phyloP scores from a whole-genome alignment of 2,329 filamentous ascomycete genomes.

The Penicillium sp. region DNA sequence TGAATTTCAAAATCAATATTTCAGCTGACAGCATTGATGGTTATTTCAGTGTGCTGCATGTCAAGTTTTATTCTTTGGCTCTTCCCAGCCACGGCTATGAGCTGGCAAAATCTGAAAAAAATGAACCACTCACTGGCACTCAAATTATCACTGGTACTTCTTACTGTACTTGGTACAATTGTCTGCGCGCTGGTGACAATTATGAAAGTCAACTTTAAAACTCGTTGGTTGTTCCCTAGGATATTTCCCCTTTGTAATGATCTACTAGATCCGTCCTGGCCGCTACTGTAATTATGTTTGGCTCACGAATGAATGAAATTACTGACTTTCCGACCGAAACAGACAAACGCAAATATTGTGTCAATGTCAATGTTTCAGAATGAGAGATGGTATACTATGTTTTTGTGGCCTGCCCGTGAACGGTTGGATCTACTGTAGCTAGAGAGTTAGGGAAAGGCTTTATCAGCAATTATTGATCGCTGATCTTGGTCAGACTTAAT shows the following conservation, averaged over 20 bases:
- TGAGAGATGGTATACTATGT: no score
- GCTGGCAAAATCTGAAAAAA: neutral
- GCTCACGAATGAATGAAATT: no score
- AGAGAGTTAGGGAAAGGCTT: no score
- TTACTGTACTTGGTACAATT: neutral
- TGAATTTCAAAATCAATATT: neutral
- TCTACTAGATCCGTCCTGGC: neutral
- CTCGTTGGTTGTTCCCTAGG: neutral
- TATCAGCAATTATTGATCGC: no score
- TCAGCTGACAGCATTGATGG: neutral
- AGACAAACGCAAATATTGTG: no score
- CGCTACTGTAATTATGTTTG: neutral
- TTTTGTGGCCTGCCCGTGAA: no score
- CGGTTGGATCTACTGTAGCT: no score
- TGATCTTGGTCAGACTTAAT: no score
- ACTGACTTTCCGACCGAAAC: no score
- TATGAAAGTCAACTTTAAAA: neutral
- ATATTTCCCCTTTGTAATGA: neutral
- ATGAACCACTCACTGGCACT: neutral
- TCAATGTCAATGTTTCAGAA: no score
- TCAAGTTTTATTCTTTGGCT: constrained; percentile 4
- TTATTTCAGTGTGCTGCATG: neutral
- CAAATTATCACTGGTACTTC: neutral
- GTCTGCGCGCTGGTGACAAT: neutral
- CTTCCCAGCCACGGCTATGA: neutral